phyloP scores from a whole-genome alignment of 2,329 filamentous ascomycete genomes.

The Diaporthe australafricana region DNA sequence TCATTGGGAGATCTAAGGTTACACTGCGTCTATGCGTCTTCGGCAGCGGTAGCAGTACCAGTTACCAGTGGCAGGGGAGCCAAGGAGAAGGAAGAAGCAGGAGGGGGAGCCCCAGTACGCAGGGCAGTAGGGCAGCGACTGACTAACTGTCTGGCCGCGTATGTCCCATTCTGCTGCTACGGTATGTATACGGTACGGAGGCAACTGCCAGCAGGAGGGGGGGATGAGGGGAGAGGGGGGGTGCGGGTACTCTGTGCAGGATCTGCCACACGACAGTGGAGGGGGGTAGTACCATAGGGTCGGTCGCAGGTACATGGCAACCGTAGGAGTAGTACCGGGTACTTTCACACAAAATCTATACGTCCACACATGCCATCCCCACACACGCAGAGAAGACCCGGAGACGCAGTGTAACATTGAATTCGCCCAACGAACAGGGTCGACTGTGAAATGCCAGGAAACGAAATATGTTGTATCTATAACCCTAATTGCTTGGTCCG shows the following conservation, averaged over 20 bases:
- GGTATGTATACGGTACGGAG: neutral
- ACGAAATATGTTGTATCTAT: neutral
- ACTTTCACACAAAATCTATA: too few species aligned
- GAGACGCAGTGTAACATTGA: too few species aligned
- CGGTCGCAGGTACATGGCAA: conserved; percentile 3
- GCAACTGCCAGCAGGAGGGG: too few species aligned
- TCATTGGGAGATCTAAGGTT: too few species aligned
- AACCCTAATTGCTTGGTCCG: neutral
- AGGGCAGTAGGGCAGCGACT: neutral
- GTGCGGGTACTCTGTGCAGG: neutral
- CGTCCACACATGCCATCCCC: too few species aligned
- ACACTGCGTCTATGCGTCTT: too few species aligned
- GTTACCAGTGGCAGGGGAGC: conserved; percentile 7
- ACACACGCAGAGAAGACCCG: too few species aligned
- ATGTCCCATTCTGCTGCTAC: neutral
- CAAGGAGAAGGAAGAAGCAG: conserved; percentile 2
- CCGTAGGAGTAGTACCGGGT: too few species aligned
- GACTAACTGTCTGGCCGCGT: too few species aligned
- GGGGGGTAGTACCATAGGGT: neutral
- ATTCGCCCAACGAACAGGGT: too few species aligned
- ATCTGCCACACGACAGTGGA: neutral
- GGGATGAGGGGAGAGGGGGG: neutral
- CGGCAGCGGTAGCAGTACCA: conserved; percentile 19
- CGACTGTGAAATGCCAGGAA: neutral
- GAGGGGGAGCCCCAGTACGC: neutral